phyloP scores from a whole-genome alignment of 2,329 filamentous ascomycete genomes.

The Trichoderma arundinaceum region DNA sequence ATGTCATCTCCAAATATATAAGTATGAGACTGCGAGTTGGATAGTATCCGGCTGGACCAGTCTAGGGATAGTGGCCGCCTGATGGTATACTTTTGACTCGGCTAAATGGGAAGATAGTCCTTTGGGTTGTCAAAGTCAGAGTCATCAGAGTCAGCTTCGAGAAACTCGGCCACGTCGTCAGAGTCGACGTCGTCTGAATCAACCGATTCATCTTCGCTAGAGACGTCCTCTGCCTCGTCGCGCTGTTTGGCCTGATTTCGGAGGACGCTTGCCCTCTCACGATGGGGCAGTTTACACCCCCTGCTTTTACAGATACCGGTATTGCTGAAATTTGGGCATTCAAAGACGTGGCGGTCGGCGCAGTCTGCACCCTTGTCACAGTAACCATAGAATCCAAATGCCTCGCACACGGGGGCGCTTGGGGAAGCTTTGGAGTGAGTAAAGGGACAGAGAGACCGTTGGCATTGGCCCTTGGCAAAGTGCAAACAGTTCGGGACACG shows the following conservation, averaged over 20 bases:
- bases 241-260: conserved; percentile 68
- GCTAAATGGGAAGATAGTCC: conserved; percentile 60
- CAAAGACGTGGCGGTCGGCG: conserved; percentile 82
- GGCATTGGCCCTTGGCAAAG: conserved; percentile 88
- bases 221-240: conserved; percentile 69
- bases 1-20: neutral
- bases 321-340: conserved; percentile 96
- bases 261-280: conserved; percentile 81
- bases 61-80: neutral
- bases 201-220: conserved; percentile 76
- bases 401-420: conserved; percentile 78
- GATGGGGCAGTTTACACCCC: conserved; percentile 84
- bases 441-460: conserved; percentile 84
- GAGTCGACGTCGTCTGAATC: conserved; percentile 82
- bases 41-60: neutral
- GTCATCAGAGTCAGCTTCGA: conserved; percentile 60
- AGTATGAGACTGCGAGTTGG: neutral
- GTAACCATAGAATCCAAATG: conserved; percentile 86
- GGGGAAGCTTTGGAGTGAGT: conserved; percentile 80
- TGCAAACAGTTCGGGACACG: conserved; percentile 88
- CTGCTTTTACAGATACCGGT: conserved; percentile 80
- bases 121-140: conserved; percentile 62
- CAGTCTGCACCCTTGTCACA: conserved; percentile 83
- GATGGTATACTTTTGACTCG: conserved; percentile 13
- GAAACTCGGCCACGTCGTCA: conserved; percentile 72